phyloP scores from a whole-genome alignment of 108 stramenopile species.

The Schizochytrium sp. region DNA sequence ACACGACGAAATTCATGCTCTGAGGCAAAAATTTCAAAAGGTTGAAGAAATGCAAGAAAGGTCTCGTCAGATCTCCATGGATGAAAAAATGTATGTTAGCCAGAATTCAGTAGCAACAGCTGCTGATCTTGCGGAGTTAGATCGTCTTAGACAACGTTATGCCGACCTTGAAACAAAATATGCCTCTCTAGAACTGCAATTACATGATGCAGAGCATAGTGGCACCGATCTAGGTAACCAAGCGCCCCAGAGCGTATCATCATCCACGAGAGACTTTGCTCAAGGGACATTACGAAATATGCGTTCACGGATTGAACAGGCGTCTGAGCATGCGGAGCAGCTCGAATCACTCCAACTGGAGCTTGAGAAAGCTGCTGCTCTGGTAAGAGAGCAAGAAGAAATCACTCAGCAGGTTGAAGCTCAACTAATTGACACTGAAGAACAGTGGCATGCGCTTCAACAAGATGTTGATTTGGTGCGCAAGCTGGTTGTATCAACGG shows the following conservation, averaged over 20 bases:
- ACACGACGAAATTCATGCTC: conserved; percentile 50
- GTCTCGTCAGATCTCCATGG: neutral
- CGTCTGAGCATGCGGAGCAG: conserved; percentile 20
- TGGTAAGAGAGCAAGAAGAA: conserved; percentile 24
- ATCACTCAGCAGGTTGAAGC: conserved; percentile 16
- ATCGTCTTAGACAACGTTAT: neutral
- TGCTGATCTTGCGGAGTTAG: neutral
- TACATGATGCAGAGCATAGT: neutral
- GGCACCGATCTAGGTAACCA: neutral
- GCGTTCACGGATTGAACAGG: conserved; percentile 32
- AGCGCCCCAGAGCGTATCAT: neutral
- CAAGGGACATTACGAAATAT: neutral
- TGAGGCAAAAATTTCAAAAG: neutral
- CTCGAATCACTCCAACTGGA: neutral
- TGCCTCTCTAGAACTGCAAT: conserved; percentile 20
- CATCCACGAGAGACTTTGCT: neutral
- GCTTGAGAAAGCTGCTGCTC: conserved; percentile 23
- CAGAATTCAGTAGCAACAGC: neutral
- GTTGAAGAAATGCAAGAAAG: neutral
- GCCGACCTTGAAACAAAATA: conserved; percentile 20
- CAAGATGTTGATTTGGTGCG: conserved; percentile 12
- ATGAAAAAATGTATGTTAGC: too few relatives aligned
- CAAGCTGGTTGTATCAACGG: neutral
- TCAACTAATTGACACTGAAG: conserved; percentile 45
- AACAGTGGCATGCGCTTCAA: neutral